phyloP scores from a whole-genome alignment of 495 filamentous ascomycete genomes.

The Xylaria longipes region DNA sequence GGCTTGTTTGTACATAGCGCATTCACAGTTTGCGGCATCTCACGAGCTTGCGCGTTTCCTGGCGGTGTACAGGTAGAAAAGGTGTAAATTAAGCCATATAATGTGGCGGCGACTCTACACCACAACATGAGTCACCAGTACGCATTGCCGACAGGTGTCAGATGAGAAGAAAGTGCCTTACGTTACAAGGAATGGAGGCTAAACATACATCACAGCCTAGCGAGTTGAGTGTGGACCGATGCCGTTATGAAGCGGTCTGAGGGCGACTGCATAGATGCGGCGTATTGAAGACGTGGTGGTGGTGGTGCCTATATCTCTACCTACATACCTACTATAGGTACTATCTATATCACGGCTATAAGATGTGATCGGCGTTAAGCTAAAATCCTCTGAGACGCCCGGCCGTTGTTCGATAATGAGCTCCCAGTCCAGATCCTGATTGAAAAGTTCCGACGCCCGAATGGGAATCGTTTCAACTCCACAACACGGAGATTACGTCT shows the following conservation, averaged over 20 bases:
- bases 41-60: neutral
- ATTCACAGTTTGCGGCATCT: neutral
- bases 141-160: neutral
- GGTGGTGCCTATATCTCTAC: neutral
- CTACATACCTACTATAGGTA: neutral
- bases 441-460: neutral
- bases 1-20: neutral
- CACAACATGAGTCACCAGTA: neutral
- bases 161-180: neutral
- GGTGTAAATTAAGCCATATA: neutral
- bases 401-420: conserved; percentile 16
- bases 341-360: conserved; percentile 3
- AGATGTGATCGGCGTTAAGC: conserved; percentile 8
- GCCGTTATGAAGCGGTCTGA: conserved; percentile 9
- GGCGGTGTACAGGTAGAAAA: neutral
- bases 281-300: neutral
- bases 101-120: neutral
- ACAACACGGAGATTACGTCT: conserved; percentile 21
- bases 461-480: conserved; percentile 18
- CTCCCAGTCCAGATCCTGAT: neutral
- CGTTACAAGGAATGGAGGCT: neutral
- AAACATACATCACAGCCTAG: neutral
- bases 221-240: neutral
- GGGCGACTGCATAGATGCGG: neutral
- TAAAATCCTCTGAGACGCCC: conserved; percentile 17